A percentile compares a stretch with the other conserved stretches of the same genome.
These are phyloP conservation scores for Epichloe glyceriae DNA, from an alignment of 2,329 filamentous ascomycete genomes.

Conservation along the genomic window DNA sequence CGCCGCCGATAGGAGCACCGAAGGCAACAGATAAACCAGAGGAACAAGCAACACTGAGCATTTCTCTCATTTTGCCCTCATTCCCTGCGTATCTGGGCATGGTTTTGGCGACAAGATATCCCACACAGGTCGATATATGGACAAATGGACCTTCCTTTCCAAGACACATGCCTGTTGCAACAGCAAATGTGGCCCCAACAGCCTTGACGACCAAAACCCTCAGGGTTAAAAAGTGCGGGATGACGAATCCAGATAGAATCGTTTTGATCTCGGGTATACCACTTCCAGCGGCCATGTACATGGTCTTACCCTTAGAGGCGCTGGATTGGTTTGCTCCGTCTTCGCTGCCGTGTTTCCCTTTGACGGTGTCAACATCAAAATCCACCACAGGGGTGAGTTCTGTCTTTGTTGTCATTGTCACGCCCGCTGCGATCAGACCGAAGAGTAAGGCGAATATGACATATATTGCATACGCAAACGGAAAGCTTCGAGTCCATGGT, in stretches of 20 bases:
- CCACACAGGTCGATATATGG: constrained; percentile 45
- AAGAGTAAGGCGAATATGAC: constrained; percentile 13
- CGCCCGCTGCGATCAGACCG: constrained; percentile 13
- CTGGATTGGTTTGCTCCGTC: constrained; percentile 8
- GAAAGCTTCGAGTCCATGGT: constrained; percentile 25
- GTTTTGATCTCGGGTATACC: constrained; percentile 52
- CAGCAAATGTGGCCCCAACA: constrained; percentile 44
- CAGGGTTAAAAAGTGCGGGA: constrained; percentile 41
- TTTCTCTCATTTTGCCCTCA: constrained; percentile 43
- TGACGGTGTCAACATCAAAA: constrained; percentile 13
- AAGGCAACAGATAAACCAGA: constrained; percentile 47
- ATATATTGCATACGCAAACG: constrained; percentile 13
- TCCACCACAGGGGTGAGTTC: constrained; percentile 24
- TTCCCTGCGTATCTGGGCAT: constrained; percentile 46
- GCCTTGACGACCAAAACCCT: constrained; percentile 44
- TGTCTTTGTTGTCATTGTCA: constrained; percentile 25
- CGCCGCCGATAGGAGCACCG: constrained; percentile 48
- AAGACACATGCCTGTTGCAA: constrained; percentile 45
- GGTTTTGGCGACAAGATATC: constrained; percentile 35
- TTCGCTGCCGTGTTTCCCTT: neutral
- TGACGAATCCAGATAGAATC: constrained; percentile 46
- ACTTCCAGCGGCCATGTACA: constrained; percentile 46
- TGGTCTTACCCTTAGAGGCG: constrained; percentile 28
- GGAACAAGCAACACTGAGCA: constrained; percentile 43
- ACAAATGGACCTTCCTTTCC: constrained; percentile 52